A percentile compares a stretch with the other conserved stretches of the same genome.
Evolutionary conservation across 2,329 filamentous ascomycete genomes (phyloP).

Genomic region (Aspergillaceae sp.): DNA sequence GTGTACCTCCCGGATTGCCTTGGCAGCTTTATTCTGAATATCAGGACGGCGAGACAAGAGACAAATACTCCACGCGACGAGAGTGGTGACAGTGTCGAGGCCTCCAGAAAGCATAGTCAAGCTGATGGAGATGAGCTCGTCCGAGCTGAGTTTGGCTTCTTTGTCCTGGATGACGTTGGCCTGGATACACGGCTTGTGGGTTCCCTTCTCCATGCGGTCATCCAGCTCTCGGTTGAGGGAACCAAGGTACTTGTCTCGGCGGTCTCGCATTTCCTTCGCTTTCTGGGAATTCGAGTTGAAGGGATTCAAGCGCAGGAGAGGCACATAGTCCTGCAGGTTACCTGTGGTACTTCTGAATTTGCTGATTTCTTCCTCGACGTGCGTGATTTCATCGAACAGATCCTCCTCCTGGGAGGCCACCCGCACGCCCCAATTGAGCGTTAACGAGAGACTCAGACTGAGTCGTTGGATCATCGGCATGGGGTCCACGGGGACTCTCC

Average conservation of each 20-base stretch:
- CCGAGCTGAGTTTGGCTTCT: slow-evolving; percentile 53
- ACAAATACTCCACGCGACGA: slow-evolving; percentile 57
- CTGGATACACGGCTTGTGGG: slow-evolving; percentile 57
- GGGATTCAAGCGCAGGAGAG: slow-evolving; percentile 59
- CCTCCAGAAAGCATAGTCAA: slow-evolving; percentile 62
- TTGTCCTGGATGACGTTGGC: slow-evolving; percentile 58
- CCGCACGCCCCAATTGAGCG: slow-evolving; percentile 58
- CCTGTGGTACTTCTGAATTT: slow-evolving; percentile 68
- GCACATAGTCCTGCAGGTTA: slow-evolving; percentile 73
- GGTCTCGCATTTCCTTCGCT: slow-evolving; percentile 51
- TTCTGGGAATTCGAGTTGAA: slow-evolving; percentile 51
- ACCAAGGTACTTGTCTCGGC: slow-evolving; percentile 53
- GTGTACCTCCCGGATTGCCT: slow-evolving; percentile 50
- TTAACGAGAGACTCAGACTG: slow-evolving; percentile 53
- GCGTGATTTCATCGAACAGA: slow-evolving; percentile 62
- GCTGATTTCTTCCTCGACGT: slow-evolving; percentile 64
- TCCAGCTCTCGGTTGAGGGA: slow-evolving; percentile 52
- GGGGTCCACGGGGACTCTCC: slow-evolving; percentile 49
- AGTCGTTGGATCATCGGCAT: slow-evolving; percentile 62
- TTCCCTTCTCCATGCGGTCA: slow-evolving; percentile 52
- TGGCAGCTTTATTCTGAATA: slow-evolving; percentile 52
- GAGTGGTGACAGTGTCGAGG: slow-evolving; percentile 57
- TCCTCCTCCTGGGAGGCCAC: slow-evolving; percentile 52
- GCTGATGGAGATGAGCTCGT: slow-evolving; percentile 57
- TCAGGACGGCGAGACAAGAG: slow-evolving; percentile 52